Conservation (phyloP, 495 filamentous ascomycete species). For the Penicillium parvum region DNA sequence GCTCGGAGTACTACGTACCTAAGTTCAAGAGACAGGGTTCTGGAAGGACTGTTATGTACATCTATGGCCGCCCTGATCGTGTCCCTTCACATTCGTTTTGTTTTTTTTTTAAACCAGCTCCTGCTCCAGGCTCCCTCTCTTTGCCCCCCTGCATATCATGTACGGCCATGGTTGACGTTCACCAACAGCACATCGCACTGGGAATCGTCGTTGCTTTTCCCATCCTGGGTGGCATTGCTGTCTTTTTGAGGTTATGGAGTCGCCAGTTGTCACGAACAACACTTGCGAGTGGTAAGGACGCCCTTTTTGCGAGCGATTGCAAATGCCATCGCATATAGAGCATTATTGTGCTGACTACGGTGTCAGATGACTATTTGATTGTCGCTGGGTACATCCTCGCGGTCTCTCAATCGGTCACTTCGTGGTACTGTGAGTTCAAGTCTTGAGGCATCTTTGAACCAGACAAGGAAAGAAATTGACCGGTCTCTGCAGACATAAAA, state of each 20-base stretch:
- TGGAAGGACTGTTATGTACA: too few species aligned
- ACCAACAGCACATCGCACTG: slow-evolving; percentile 38
- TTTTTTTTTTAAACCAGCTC: background rate
- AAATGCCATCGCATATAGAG: too few species aligned
- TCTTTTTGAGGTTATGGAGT: slow-evolving; percentile 40
- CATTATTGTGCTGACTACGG: background rate
- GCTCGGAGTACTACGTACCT: too few species aligned
- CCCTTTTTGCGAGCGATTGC: background rate
- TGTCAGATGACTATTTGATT: slow-evolving; percentile 23
- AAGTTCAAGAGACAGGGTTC: too few species aligned
- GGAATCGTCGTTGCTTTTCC: slow-evolving; percentile 47
- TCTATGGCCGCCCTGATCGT: too few species aligned
- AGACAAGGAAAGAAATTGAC: background rate
- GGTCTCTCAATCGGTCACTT: slow-evolving; percentile 21
- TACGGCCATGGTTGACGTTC: slow-evolving; percentile 17
- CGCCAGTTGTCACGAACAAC: slow-evolving; percentile 36
- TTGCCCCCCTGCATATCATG: background rate
- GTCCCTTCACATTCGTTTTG: background rate
- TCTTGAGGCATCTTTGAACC: too few species aligned
- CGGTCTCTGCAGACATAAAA: slow-evolving; percentile 42
- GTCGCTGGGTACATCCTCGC: slow-evolving; percentile 21
- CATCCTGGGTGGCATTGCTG: slow-evolving; percentile 38
- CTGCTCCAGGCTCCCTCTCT: background rate
- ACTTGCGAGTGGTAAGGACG: slow-evolving; percentile 20
- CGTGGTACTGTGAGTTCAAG: slow-evolving; percentile 29